These are phyloP conservation scores for Solanum sejunctum DNA, from an alignment of 257 asterid species.

Conservation along the genomic window DNA sequence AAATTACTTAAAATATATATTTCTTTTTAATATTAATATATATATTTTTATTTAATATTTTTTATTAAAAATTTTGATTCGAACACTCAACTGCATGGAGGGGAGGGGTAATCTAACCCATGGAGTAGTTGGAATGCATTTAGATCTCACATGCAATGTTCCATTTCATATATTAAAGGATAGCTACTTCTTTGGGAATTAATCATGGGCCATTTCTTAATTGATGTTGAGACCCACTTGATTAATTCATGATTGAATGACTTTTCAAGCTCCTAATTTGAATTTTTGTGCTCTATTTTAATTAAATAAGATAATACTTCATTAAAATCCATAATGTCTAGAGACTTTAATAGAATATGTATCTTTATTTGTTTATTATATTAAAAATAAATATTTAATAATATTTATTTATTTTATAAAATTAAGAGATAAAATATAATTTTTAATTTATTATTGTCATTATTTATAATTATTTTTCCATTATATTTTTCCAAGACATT, in stretches of 20 bases:
- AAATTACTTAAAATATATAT: too few relatives aligned
- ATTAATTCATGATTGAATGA: background rate
- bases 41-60: too few relatives aligned
- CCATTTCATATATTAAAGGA: background rate
- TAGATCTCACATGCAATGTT: conserved; percentile 3
- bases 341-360: background rate
- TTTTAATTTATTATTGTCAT: too few relatives aligned
- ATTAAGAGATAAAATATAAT: rapidly evolving
- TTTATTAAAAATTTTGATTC: too few relatives aligned
- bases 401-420: too few relatives aligned
- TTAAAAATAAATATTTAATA: too few relatives aligned
- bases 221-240: background rate
- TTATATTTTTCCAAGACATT: too few relatives aligned
- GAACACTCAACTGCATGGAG: rapidly evolving
- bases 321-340: background rate
- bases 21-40: too few relatives aligned
- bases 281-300: background rate
- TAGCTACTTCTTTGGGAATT: background rate
- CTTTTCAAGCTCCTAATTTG: background rate
- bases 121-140: background rate
- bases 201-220: background rate
- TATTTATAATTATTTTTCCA: too few relatives aligned
- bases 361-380: too few relatives aligned
- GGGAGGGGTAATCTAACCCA: too few relatives aligned
- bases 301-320: background rate